Base-by-base conservation (phyloP, 345 rosid species). In the Populus pruinosa region DNA sequence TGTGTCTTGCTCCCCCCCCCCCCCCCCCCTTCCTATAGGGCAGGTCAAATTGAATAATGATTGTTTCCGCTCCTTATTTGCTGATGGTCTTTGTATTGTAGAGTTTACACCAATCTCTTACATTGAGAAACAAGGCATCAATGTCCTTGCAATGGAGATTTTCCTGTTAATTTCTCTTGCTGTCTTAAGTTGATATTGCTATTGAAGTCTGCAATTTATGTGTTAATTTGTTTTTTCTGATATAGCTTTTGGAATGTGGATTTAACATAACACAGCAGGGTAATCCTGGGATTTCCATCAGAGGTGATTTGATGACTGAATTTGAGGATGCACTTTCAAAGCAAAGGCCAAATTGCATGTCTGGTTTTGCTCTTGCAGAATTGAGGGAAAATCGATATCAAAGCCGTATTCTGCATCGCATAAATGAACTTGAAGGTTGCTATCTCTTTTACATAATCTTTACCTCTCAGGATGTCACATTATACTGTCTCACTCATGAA, bases 341-440 rank as follows among this genome's bases (percentile, higher is more conserved):
- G 79, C 97, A 89, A 80, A 78, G 92, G 70, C 75, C 88, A 25
- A 85, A 82, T 70, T 87, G 82, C 86, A 85, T 82, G 80, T 89
- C 94, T 21, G 90, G 93, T 62, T 83, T 78, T 78, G 82, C 83
- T 62, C 82, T 96, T 86, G 31, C 76, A 5, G 87, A 92, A n/a
- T 80, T 86, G 14, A 74, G 80, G 73, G 91, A 90, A 69, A 89
- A 71, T 66, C 90, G 91, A 77, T 74, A 83, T 73, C 90, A 84
- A 68, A 87, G 86, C 88, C 95, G 74, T 77, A 81, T 89, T 80
- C 83, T 82, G 61, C 94, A 91, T 86, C 94, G 99, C 2, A 67
- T 94, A 78, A 85, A 83, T 64, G 92, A 94, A 82, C 95, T 96
- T 39, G 91, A 94, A 96, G 99, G 99, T 95, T 82, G 39, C 11